Evolutionary conservation across 345 rosid species (phyloP).

Genomic region (Pseudoturritis turrita): DNA sequence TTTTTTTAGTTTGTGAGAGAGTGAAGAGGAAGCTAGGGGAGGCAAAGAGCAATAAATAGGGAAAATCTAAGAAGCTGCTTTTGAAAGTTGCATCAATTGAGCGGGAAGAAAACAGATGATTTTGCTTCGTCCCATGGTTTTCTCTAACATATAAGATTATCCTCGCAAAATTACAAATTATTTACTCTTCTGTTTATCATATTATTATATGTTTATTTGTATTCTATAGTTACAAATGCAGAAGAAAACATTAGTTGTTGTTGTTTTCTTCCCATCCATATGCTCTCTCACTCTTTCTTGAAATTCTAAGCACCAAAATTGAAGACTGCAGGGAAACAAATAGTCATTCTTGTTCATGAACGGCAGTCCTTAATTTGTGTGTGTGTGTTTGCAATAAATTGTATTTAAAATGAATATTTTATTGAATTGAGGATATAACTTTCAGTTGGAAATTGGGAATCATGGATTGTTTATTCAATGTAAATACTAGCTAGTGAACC

Average conservation of each 20-base stretch:
- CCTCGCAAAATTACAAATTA: neutral
- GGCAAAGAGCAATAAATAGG: neutral
- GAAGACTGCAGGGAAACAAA: neutral
- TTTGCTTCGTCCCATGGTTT: conserved; percentile 6
- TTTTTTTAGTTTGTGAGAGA: conserved; percentile 1
- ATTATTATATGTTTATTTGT: neutral
- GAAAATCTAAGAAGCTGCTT: neutral
- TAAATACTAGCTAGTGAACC: neutral
- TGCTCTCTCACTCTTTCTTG: conserved; percentile 11
- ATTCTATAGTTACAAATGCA: neutral
- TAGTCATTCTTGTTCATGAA: neutral
- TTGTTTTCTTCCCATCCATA: neutral
- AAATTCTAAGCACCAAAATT: neutral
- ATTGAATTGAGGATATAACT: neutral
- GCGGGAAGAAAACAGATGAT: neutral
- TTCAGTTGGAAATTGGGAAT: neutral
- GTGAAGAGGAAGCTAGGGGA: neutral
- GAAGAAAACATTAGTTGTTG: neutral
- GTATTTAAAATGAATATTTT: too few species aligned
- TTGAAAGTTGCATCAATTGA: neutral
- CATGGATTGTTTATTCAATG: neutral
- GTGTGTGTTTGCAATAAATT: too few species aligned
- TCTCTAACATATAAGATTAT: neutral
- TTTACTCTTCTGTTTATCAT: neutral
- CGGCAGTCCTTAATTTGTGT: neutral